Base-by-base conservation (phyloP, 1,139 yeast genomes). In the Debaryomyces psychrophilus region DNA sequence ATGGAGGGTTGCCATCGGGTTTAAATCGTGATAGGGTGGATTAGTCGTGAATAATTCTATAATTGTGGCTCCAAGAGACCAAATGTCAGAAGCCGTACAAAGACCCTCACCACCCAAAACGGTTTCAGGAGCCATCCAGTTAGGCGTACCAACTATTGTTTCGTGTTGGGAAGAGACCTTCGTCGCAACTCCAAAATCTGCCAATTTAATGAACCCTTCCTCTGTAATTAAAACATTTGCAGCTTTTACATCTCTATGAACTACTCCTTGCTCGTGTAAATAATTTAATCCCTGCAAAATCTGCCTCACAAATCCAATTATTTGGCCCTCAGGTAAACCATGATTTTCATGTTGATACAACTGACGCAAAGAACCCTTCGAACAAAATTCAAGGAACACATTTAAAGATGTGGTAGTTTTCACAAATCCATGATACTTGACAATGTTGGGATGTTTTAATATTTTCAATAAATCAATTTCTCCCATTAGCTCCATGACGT, bases 1-100 rank as follows among this genome's bases (percentile, higher is more conserved):
- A 69, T 89, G 96, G 53, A 93, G 75, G 0, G 97, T 92, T 0
- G 95, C 89, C 83, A 90, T 87, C 22, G 90, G 89, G 48, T 85
- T 84, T 47, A 87, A 69, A 43, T 89, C 85, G 52, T 87, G 86
- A 57, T 89, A 90, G 0, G 98, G 97, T 0, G 99, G 98, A 44
- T 83, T 77, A 0, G 90, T 96, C 0, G 97, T 87, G 45, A 90
- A 71, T 42, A 93, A 69, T 62, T 93, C 99, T 8, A 92, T 82
- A 4, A 92, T 81, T 0, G 98, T 93, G 14, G 97, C 96, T 1
- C 98, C 99, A 31, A 93, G 68, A n/a, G 97, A 88, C 98, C 95
- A 87, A 22, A 87, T 80, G 64, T 87, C 95, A 4, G 96, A 88
- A 0, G 95, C 88, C 0, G 95, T 83, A 34, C 95, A 85, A 2